phyloP scores from a whole-genome alignment of 2,329 filamentous ascomycete genomes.

The Phialophora expanda region DNA sequence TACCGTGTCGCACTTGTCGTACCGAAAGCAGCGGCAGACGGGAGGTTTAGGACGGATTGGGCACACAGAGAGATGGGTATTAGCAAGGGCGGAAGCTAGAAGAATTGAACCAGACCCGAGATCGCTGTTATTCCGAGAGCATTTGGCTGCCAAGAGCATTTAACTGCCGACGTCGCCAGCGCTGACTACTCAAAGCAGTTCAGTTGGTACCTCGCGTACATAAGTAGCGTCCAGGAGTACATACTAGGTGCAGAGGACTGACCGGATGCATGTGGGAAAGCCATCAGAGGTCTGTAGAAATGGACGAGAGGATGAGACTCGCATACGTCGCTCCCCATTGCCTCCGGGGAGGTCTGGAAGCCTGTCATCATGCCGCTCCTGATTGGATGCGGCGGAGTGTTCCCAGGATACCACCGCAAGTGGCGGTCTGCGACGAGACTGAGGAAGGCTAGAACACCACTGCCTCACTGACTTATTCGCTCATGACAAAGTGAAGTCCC shows the following conservation, averaged over 20 bases:
- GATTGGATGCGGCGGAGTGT: constrained; percentile 26
- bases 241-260: neutral
- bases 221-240: neutral
- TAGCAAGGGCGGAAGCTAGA: neutral
- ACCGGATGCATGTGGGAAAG: constrained; percentile 9
- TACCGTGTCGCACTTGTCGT: constrained; percentile 29
- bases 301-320: constrained; percentile 8
- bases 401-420: constrained; percentile 22
- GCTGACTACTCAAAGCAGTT: constrained; percentile 2
- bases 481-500: constrained; percentile 9
- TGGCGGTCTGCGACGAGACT: constrained; percentile 29
- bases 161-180: neutral
- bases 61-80: constrained; percentile 25
- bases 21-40: constrained; percentile 32
- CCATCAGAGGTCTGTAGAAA: neutral
- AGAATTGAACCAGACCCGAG: neutral
- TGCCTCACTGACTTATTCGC: constrained; percentile 22
- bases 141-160: too few relatives aligned
- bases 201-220: neutral
- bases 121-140: neutral
- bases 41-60: constrained; percentile 31
- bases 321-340: constrained; percentile 8
- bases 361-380: constrained; percentile 16
- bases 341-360: neutral
- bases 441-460: constrained; percentile 21